phyloP scores from a whole-genome alignment of 2,329 filamentous ascomycete genomes.

The Rosellinia necatrix region DNA sequence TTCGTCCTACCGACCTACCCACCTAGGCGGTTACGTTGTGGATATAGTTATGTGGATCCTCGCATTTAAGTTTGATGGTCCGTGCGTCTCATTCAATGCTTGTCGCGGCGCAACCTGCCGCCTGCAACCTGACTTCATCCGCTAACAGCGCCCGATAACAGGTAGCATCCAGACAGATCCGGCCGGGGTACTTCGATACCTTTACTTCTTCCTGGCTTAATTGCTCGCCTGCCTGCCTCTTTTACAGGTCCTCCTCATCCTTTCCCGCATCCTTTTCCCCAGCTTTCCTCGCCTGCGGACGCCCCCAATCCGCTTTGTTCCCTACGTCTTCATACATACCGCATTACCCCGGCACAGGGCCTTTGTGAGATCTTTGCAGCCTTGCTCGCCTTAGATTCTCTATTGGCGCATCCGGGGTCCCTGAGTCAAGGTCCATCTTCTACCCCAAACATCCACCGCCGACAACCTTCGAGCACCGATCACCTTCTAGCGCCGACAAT shows the following conservation, averaged over 20 bases:
- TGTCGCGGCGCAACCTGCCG: conserved; percentile 15
- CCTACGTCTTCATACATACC: too few species aligned
- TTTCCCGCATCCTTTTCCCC: neutral
- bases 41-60: neutral
- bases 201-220: neutral
- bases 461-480: neutral
- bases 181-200: too few species aligned
- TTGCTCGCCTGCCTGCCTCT: neutral
- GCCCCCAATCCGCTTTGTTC: neutral
- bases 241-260: neutral
- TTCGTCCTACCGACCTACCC: too few species aligned
- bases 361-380: too few species aligned
- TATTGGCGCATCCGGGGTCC: neutral
- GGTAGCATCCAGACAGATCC: neutral
- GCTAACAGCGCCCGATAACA: conserved; percentile 3
- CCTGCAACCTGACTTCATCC: conserved; percentile 16
- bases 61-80: conserved; percentile 5
- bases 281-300: neutral
- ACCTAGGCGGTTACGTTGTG: too few species aligned
- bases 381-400: neutral
- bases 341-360: too few species aligned
- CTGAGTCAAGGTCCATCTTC: neutral
- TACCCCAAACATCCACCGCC: neutral
- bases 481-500: neutral
- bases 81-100: neutral